Conservation (phyloP, 495 filamentous ascomycete genomes). For the Daldinia childiae region DNA sequence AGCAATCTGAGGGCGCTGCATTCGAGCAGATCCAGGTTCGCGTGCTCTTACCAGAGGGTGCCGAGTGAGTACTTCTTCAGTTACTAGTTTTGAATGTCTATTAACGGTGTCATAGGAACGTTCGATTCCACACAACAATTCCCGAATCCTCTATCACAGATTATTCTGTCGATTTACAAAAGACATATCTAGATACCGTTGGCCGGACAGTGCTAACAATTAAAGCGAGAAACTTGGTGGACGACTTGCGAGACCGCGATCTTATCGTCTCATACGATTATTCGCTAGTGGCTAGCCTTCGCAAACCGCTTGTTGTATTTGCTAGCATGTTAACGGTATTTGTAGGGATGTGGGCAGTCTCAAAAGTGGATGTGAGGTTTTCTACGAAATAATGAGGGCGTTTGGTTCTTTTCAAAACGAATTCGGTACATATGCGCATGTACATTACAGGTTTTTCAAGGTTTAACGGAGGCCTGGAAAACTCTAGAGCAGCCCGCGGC, state of each 20-base stretch:
- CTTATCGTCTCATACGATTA: conserved; percentile 91
- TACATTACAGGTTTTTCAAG: conserved; percentile 39
- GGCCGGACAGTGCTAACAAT: conserved; percentile 86
- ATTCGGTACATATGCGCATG: conserved; percentile 29
- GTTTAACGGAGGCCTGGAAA: conserved; percentile 20
- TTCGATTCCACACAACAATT: conserved; percentile 70
- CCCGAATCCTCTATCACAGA: conserved; percentile 67
- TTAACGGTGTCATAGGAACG: conserved; percentile 64
- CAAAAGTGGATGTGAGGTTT: conserved; percentile 72
- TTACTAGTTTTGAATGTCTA: conserved; percentile 3
- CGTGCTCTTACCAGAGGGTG: conserved; percentile 89
- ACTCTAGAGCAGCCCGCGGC: conserved; percentile 33
- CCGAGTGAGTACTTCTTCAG: conserved; percentile 69
- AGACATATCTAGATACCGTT: conserved; percentile 93
- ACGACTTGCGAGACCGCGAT: conserved; percentile 83
- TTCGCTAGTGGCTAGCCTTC: conserved; percentile 74
- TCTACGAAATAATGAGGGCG: conserved; percentile 45
- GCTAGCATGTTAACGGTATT: conserved; percentile 79
- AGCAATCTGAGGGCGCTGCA: conserved; percentile 80
- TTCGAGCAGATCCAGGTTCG: conserved; percentile 84
- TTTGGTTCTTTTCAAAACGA: conserved; percentile 31
- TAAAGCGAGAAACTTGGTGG: conserved; percentile 83
- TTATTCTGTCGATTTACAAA: conserved; percentile 59
- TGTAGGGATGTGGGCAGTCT: conserved; percentile 76
- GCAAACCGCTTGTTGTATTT: conserved; percentile 88